phyloP scores from a whole-genome alignment of 1,284 basidiomycete species.

The Heterobasidion annosum region DNA sequence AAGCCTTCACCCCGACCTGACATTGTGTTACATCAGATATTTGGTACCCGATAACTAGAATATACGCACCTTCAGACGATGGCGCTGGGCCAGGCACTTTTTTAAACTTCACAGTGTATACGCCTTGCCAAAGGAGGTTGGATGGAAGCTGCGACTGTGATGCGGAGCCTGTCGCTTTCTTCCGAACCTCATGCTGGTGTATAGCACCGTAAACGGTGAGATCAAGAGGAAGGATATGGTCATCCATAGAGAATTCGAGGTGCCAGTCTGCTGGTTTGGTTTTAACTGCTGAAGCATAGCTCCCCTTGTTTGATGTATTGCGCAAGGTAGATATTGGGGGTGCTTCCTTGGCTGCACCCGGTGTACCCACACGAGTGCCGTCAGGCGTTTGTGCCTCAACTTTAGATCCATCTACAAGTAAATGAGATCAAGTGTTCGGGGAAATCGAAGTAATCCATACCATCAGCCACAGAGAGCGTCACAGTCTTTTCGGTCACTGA shows the following conservation, averaged over 20 bases:
- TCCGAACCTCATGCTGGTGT: constrained; percentile 78
- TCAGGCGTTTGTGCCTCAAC: constrained; percentile 95
- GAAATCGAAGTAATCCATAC: constrained; percentile 27
- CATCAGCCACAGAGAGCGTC: constrained; percentile 74
- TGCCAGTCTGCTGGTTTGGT: constrained; percentile 93
- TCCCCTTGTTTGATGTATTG: constrained; percentile 43
- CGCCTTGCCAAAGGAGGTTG: constrained; percentile 79
- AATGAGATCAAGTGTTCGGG: background rate
- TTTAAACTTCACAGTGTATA: constrained; percentile 89
- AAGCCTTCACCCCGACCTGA: constrained; percentile 23
- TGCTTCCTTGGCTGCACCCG: constrained; percentile 41
- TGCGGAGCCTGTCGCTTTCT: constrained; percentile 38
- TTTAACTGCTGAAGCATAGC: constrained; percentile 93
- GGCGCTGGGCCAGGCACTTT: constrained; percentile 83
- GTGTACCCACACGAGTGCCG: constrained; percentile 89
- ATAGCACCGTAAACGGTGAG: constrained; percentile 95
- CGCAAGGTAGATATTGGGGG: constrained; percentile 22
- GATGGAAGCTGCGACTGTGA: constrained; percentile 40
- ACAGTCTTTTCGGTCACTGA: constrained; percentile 74
- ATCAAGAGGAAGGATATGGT: constrained; percentile 73
- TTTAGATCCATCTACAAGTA: constrained; percentile 67
- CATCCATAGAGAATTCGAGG: constrained; percentile 90
- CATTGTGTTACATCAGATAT: background rate
- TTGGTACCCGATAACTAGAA: background rate
- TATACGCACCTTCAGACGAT: constrained; percentile 43